Evolutionary conservation across 169 alveolate genomes (phyloP).

Genomic region (Cryptosporidium viatorum): DNA sequence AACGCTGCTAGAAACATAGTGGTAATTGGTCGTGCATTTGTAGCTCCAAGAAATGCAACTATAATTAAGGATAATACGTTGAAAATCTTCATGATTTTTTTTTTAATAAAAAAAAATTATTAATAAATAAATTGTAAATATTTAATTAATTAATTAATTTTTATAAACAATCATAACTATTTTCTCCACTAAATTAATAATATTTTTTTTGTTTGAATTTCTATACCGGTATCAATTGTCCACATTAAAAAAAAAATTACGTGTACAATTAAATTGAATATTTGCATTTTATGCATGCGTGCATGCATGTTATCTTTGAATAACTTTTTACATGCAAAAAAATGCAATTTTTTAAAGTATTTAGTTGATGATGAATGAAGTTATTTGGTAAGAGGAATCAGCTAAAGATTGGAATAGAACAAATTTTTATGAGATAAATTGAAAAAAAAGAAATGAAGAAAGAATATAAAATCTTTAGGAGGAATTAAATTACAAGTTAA

Average conservation of each 20-base stretch:
- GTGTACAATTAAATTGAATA: not conserved
- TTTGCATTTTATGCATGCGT: not conserved
- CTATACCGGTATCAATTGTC: constrained; percentile 11
- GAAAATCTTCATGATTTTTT: constrained; percentile 34
- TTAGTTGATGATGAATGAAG: not conserved
- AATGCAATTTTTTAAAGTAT: not conserved
- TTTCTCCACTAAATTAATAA: not conserved
- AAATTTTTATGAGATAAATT: not conserved
- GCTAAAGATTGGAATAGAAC: not conserved
- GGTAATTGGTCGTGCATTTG: constrained; percentile 32
- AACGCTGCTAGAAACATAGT: constrained; percentile 64
- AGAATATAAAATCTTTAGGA: not conserved
- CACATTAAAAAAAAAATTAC: not conserved
- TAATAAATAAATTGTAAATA: not conserved
- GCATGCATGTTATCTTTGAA: not conserved
- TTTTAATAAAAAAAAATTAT: not conserved
- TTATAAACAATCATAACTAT: not conserved
- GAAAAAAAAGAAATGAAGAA: not conserved
- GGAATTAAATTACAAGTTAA: not conserved
- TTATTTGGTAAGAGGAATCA: not conserved
- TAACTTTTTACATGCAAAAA: not conserved
- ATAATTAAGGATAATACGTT: not conserved
- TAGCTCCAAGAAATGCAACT: constrained; percentile 1
- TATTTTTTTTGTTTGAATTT: not conserved
- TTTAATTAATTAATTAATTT: too few species aligned